Conservation (phyloP, 2,329 filamentous ascomycete species). For the Talaromyces sp. region DNA sequence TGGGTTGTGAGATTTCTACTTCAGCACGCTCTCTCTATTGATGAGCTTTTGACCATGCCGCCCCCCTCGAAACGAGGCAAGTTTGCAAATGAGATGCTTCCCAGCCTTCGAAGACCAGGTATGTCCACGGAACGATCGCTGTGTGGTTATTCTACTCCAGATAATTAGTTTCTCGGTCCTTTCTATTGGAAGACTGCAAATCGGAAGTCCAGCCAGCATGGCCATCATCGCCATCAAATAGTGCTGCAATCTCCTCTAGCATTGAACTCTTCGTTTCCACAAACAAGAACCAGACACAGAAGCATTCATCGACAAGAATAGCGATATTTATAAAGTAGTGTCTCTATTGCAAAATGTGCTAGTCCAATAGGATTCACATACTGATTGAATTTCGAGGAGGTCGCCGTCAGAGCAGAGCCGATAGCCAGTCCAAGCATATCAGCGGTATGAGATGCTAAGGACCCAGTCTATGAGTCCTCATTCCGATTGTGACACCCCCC, state of each 20-base stretch:
- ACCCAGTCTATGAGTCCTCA: background rate
- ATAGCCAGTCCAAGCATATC: background rate
- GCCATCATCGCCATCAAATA: conserved; percentile 19
- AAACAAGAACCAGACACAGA: conserved; percentile 29
- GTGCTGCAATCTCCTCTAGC: conserved; percentile 28
- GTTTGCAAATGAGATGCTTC: conserved; percentile 21
- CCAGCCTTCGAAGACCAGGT: conserved; percentile 20
- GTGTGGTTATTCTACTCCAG: background rate
- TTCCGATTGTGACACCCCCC: background rate
- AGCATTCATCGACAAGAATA: conserved; percentile 32
- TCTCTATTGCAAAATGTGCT: background rate
- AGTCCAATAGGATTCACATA: background rate
- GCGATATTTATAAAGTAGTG: conserved; percentile 21
- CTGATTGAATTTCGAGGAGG: background rate
- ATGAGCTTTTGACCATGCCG: conserved; percentile 17
- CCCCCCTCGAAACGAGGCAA: conserved; percentile 20
- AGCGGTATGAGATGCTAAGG: background rate
- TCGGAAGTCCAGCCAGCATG: background rate
- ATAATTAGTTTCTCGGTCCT: background rate
- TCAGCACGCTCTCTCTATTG: conserved; percentile 23
- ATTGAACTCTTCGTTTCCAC: conserved; percentile 35
- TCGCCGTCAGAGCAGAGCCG: background rate
- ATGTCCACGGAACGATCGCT: background rate
- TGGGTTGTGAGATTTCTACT: conserved; percentile 25
- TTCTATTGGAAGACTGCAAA: background rate